Evolutionary conservation across 2,329 filamentous ascomycete species (phyloP), one percentile per base, ranked within the genome.

Genomic region (Aaosphaeria arxii): DNA sequence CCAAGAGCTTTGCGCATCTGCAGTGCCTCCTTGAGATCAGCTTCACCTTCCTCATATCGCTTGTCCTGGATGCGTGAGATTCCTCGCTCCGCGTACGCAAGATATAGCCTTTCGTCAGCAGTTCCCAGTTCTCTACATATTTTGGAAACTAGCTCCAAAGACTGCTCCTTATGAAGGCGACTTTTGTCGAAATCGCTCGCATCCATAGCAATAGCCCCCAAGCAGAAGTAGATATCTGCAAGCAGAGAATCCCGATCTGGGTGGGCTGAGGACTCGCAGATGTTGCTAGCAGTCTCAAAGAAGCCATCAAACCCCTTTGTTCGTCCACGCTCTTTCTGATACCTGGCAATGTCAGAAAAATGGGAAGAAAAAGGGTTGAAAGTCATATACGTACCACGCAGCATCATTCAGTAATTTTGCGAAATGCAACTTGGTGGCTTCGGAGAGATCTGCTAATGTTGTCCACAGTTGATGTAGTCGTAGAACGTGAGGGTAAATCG

Each of bases 241-340:
- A 35, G 32, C 32, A 35, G n/a, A 35, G 7, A 7, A n/a, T 35
- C 32, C 32, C n/a, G 7, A n/a, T 35, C 32, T 7, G 7, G 7
- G n/a, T 35, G 32, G 7, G n/a, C 7, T 7, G n/a, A 7, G 32
- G 7, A 7, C 32, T 35, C 32, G 32, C 32, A 35, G 38, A 49
- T 35, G 30, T n/a, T 42, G 29, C 32, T 36, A 45, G 47, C 47
- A 13, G 47, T 49, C 36, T 49, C 47, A 30, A 49, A 49, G 31
- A 49, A 49, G 30, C 43, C 43, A 42, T 49, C 47, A 39, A 49
- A 49, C 35, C 40, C 47, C 28, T 39, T 41, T n/a, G 47, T 49
- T 38, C 43, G 38, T 40, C 47, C 47, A 38, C 47, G 47, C 39
- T 49, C 47, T 30, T 39, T 49, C 43, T 49, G 47, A 42, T 49